These are phyloP conservation scores for Blastocystis sp. DNA, from an alignment of 352 stramenopile species.

Conservation along the genomic window DNA sequence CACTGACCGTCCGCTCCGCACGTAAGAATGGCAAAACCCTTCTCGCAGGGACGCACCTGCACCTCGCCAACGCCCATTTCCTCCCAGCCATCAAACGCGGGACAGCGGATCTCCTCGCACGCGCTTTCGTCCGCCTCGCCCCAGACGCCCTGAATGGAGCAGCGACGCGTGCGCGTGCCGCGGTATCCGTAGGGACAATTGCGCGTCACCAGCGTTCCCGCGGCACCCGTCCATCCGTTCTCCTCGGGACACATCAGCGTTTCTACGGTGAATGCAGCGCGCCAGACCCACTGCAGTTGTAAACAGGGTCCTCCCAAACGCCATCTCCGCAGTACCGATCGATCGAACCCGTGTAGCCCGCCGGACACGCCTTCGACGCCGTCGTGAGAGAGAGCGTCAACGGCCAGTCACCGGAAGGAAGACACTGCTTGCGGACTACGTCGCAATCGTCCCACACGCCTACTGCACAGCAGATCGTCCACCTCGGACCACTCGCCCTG, in stretches of 20 bases:
- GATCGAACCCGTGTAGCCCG: slow-evolving; percentile 22
- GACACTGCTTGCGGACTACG: slow-evolving; percentile 44
- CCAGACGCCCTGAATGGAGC: slow-evolving; percentile 21
- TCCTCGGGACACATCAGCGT: slow-evolving; percentile 20
- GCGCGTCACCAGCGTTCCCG: not conserved
- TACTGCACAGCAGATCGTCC: slow-evolving; percentile 6
- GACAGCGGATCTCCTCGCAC: slow-evolving; percentile 35
- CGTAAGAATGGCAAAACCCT: slow-evolving; percentile 1
- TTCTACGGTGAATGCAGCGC: not conserved
- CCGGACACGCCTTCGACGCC: not conserved
- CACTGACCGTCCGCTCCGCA: not conserved
- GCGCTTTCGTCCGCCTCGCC: not conserved
- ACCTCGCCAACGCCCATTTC: not conserved
- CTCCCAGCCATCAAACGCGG: slow-evolving; percentile 23
- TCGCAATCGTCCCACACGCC: not conserved
- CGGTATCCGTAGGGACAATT: not conserved
- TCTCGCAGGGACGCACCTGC: not conserved
- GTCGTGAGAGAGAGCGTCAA: slow-evolving; percentile 29
- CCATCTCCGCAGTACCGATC: slow-evolving; percentile 42
- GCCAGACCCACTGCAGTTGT: not conserved
- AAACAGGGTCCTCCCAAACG: slow-evolving; percentile 14
- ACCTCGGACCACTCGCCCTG: slow-evolving; percentile 42
- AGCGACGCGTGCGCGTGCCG: slow-evolving; percentile 14
- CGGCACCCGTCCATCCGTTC: not conserved
- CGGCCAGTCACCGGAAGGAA: slow-evolving; percentile 26